Percentiles rank a stretch among this genome's conserved stretches.
Evolutionary conservation across 306 rosid genomes (phyloP).

Genomic region (Corylus avellana): DNA sequence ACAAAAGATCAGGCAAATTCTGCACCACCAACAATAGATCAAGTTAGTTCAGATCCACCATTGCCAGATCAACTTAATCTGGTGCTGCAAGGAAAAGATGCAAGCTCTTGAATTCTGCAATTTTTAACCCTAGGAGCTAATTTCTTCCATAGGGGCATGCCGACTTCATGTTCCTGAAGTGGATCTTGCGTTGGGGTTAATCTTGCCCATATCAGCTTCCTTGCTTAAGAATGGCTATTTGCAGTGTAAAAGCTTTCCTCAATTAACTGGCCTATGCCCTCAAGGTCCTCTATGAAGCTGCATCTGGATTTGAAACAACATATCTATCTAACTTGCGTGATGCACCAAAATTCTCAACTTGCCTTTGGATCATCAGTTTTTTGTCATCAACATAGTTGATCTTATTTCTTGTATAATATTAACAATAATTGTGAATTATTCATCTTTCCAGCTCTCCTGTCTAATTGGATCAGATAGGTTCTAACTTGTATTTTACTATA

Average conservation of each 20-base stretch:
- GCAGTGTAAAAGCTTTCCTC: constrained; percentile 8
- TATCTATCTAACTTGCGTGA: neutral
- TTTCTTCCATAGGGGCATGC: constrained; percentile 3
- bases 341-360: neutral
- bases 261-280: constrained; percentile 11
- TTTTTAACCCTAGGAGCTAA: constrained; percentile 5
- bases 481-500: neutral
- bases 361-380: constrained; percentile 4
- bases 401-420: constrained; percentile 14
- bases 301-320: neutral
- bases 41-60: constrained; percentile 36
- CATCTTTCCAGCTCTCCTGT: neutral
- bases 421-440: neutral
- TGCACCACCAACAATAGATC: constrained; percentile 19
- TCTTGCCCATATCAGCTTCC: neutral
- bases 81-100: constrained; percentile 40
- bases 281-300: constrained; percentile 24
- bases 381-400: constrained; percentile 17
- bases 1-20: constrained; percentile 25
- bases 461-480: neutral
- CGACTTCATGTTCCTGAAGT: constrained; percentile 9
- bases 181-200: neutral
- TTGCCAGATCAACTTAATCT: constrained; percentile 34
- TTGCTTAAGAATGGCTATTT: neutral
- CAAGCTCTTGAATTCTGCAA: constrained; percentile 39